Conservation (phyloP, 345 rosid genomes). For the Anacardium occidentale region DNA sequence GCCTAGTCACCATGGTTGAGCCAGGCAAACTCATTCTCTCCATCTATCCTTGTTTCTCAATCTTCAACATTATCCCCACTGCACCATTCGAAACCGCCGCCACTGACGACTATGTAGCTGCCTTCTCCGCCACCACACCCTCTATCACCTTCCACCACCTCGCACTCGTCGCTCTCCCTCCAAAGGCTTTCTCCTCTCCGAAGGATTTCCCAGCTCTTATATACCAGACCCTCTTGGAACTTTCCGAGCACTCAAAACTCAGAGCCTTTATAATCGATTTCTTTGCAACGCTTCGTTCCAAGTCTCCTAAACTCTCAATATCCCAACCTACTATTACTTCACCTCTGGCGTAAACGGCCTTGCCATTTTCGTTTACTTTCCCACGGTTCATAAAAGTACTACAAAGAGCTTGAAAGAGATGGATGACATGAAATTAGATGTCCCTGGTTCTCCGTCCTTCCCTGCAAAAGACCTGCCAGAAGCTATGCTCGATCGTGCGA, state of each 20-base stretch:
- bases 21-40: slow-evolving; percentile 31
- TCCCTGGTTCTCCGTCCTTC: slow-evolving; percentile 30
- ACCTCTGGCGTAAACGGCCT: slow-evolving; percentile 21
- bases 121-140: slow-evolving; percentile 24
- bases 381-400: slow-evolving; percentile 12
- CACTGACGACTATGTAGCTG: slow-evolving; percentile 15
- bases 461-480: slow-evolving; percentile 21
- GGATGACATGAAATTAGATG: background rate
- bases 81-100: slow-evolving; percentile 10
- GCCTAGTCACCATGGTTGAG: slow-evolving; percentile 33
- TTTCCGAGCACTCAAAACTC: slow-evolving; percentile 19
- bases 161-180: slow-evolving; percentile 16
- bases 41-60: background rate
- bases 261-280: slow-evolving; percentile 33
- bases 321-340: slow-evolving; percentile 35
- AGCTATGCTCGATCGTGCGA: slow-evolving; percentile 19
- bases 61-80: slow-evolving; percentile 19
- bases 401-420: slow-evolving; percentile 27
- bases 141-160: slow-evolving; percentile 37
- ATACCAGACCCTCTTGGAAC: slow-evolving; percentile 21
- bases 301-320: slow-evolving; percentile 22
- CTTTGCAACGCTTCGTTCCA: slow-evolving; percentile 22
- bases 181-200: background rate
- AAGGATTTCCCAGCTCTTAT: background rate
- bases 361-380: slow-evolving; percentile 24